These are phyloP conservation scores for Diplodia scrobiculata DNA, from an alignment of 2,329 filamentous ascomycete species.

Conservation along the genomic window DNA sequence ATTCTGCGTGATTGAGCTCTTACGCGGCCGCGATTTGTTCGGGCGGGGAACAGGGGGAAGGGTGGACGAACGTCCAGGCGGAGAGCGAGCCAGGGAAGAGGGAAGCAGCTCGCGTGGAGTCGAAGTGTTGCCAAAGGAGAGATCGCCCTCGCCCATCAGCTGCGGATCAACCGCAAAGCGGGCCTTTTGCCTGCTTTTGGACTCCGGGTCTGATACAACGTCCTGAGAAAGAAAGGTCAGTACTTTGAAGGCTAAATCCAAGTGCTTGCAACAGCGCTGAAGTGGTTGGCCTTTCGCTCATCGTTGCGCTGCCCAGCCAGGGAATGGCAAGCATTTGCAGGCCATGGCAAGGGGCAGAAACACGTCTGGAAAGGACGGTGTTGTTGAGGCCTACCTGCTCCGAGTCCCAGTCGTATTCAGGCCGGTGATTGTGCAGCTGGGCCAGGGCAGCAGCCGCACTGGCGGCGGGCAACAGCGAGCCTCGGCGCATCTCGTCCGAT, in stretches of 20 bases:
- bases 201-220: constrained; percentile 44
- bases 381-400: constrained; percentile 59
- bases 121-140: constrained; percentile 44
- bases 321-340: constrained; percentile 14
- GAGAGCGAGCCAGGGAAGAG: constrained; percentile 78
- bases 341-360: constrained; percentile 26
- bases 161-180: constrained; percentile 43
- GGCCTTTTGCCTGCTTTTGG: constrained; percentile 44
- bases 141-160: constrained; percentile 28
- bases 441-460: constrained; percentile 84
- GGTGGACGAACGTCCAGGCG: constrained; percentile 83
- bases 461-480: constrained; percentile 66
- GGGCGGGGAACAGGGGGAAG: constrained; percentile 79
- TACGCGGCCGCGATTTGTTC: constrained; percentile 73
- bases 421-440: constrained; percentile 77
- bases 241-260: background rate
- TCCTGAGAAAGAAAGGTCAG: constrained; percentile 36
- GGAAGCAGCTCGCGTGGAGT: constrained; percentile 75
- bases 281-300: constrained; percentile 10
- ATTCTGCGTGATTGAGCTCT: constrained; percentile 82
- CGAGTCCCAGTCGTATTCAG: constrained; percentile 75
- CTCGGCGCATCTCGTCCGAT: constrained; percentile 68
- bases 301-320: constrained; percentile 34
- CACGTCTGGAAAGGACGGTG: constrained; percentile 44
- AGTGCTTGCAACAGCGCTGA: constrained; percentile 4